These are phyloP conservation scores for Lactifluus piperatus DNA, from an alignment of 768 basidiomycete species.

Conservation along the genomic window DNA sequence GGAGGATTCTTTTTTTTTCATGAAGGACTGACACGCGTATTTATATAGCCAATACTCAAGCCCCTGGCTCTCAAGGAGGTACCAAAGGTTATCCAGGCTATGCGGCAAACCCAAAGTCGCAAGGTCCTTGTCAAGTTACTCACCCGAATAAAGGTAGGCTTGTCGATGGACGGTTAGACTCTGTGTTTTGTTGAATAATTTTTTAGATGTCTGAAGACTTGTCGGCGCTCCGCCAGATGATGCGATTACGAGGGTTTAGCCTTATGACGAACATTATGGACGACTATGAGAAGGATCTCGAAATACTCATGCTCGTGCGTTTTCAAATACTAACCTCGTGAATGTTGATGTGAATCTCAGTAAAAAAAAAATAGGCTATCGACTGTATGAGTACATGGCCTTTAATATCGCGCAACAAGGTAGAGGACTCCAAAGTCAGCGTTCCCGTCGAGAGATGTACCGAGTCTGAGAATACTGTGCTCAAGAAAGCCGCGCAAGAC, in stretches of 20 bases:
- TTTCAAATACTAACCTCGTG: background rate
- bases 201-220: constrained; percentile 77
- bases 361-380: constrained; percentile 40
- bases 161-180: background rate
- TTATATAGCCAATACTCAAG: constrained; percentile 60
- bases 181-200: background rate
- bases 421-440: constrained; percentile 67
- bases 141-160: constrained; percentile 66
- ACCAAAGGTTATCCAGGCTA: constrained; percentile 85
- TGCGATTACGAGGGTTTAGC: constrained; percentile 89
- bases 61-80: constrained; percentile 72
- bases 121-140: constrained; percentile 79
- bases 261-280: constrained; percentile 84
- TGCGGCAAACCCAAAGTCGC: constrained; percentile 78
- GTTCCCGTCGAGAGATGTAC: constrained; percentile 49
- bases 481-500: constrained; percentile 53
- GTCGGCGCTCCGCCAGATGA: constrained; percentile 68
- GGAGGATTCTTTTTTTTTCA: background rate
- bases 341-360: background rate
- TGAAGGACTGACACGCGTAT: background rate
- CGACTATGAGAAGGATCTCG: constrained; percentile 61
- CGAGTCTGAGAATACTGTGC: constrained; percentile 44
- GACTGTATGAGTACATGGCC: constrained; percentile 74
- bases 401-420: constrained; percentile 78
- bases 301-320: constrained; percentile 63